Evolutionary conservation across 2,329 filamentous ascomycete species (phyloP), one percentile per base, ranked within the genome.

Genomic region (Pseudogymnoascus sp.): DNA sequence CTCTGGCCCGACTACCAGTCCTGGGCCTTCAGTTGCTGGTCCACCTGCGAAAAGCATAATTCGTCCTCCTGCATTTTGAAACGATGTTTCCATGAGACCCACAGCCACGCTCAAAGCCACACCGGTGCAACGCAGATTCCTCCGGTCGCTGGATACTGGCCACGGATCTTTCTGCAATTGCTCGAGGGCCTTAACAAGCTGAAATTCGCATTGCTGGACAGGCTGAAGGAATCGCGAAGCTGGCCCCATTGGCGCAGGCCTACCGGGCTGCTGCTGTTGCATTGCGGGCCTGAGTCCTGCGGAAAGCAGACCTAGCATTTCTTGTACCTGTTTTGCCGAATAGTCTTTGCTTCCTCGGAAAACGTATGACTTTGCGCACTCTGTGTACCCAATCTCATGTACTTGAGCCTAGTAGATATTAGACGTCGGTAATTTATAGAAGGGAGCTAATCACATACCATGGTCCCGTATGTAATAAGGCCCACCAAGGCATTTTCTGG

Each of bases 301-400:
- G 18, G 88, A 84, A 59, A 88, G 82, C 62, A 97, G 82, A 28
- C 93, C 95, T 60, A 99, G 87, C 95, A 99, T 99, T 73, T 99
- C 95, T 76, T 97, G 93, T n/a, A 99, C 92, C 75, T 97, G 93
- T 79, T 97, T 97, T 62, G 93, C 90, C n/a, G 88, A 84, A 76
- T 99, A 99, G 72, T 99, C 95, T 80, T 97, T 99, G 81, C 88
- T 97, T 40, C 95, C 95, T 63, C 93, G 87, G 83, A 99, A 99
- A 43, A 99, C 95, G 72, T 97, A 99, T 5, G 93, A 97, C 78
- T 97, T 99, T 68, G 95, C 91, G 77, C 95, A 99, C 77, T 97
- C 95, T 63, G 90, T 93, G 74, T 99, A 99, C 63, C 95, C 95
- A 69, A 99, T 91, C 77, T 99, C 95, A 75, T 99, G 95, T 16